Percentiles rank a stretch among this genome's conserved stretches.
Conservation (phyloP, 176 grass and related monocot genomes). For the Thinopyrum elongatum region DNA sequence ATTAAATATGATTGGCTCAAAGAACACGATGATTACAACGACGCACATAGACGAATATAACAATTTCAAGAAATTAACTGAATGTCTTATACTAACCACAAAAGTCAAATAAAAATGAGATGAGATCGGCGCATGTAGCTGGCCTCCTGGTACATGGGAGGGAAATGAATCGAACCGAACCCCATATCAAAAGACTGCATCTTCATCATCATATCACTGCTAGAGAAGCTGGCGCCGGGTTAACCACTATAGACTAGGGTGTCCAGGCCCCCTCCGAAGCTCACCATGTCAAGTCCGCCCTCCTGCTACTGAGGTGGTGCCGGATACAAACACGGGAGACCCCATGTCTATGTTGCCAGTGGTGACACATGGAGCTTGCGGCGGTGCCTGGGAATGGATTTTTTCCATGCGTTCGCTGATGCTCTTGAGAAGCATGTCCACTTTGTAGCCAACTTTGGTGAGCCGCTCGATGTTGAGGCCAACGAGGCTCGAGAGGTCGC, state of each 20-base stretch:
- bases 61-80: not conserved
- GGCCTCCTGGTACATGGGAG: not conserved
- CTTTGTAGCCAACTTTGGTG: not conserved
- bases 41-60: not conserved
- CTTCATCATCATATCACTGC: not conserved
- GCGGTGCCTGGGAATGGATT: not conserved
- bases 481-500: not conserved
- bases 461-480: constrained; percentile 3
- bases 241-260: not conserved
- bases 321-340: not conserved
- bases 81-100: not conserved
- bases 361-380: not conserved
- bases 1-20: not conserved
- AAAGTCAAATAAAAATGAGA: not conserved
- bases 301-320: not conserved
- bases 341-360: not conserved
- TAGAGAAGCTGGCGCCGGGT: not conserved
- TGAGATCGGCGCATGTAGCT: not conserved
- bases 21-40: not conserved
- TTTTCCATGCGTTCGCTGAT: not conserved
- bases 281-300: too few relatives aligned
- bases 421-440: not conserved
- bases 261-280: not conserved
- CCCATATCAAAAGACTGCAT: not conserved
- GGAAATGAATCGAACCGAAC: not conserved